Evolutionary conservation across 176 grass and related monocot species (phyloP).

Genomic region (Puccinellia tenuiflora): DNA sequence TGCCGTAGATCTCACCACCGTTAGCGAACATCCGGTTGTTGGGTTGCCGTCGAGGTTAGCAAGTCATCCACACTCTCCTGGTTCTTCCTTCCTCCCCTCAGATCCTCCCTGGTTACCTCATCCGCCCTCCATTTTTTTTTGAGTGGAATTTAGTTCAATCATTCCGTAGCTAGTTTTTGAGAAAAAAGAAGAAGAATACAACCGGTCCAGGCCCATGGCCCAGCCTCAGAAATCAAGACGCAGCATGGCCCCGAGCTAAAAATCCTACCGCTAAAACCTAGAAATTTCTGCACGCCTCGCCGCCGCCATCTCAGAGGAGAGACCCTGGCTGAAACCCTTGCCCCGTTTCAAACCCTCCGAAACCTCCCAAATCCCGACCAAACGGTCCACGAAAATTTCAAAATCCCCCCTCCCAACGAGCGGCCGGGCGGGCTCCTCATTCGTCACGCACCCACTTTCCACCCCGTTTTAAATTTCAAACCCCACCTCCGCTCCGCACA

Average conservation of each 20-base stretch:
- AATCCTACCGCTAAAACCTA: not conserved
- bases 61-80: not conserved
- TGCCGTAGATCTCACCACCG: not conserved
- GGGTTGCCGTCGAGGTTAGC: not conserved
- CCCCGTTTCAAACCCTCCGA: slow-evolving; percentile 24
- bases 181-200: not conserved
- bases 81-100: not conserved
- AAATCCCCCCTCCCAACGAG: slow-evolving; percentile 6
- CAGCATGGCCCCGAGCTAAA: not conserved
- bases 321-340: slow-evolving; percentile 7
- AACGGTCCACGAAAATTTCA: slow-evolving; percentile 25
- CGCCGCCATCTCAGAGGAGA: slow-evolving; percentile 10
- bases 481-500: not conserved
- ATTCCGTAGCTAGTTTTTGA: not conserved
- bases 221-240: not conserved
- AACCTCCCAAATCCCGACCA: slow-evolving; percentile 28
- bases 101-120: no score
- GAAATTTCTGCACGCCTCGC: not conserved
- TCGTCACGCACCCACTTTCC: not conserved
- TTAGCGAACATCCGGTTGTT: not conserved
- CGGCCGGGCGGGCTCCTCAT: slow-evolving; percentile 42
- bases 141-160: no score
- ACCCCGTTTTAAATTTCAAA: slow-evolving; percentile 39
- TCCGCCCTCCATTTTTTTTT: not conserved
- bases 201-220: slow-evolving; percentile 8